Percentiles rank a stretch among this genome's conserved stretches.
Conservation (phyloP, 495 filamentous ascomycete species). For the Podospora appendiculata region DNA sequence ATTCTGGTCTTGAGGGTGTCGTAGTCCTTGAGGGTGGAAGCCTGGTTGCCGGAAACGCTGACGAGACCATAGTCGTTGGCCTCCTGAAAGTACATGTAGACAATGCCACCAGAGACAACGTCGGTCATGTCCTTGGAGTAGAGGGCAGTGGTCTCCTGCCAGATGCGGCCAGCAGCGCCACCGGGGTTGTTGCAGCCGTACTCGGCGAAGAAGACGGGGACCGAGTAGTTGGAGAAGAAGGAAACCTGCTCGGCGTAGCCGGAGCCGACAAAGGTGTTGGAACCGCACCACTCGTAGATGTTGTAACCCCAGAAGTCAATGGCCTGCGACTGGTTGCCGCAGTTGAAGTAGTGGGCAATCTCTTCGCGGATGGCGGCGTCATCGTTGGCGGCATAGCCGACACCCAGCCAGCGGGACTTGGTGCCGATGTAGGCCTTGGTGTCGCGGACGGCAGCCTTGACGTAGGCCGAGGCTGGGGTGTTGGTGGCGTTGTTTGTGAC, state of each 20-base stretch:
- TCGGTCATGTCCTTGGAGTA: conserved; percentile 72
- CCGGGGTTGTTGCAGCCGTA: conserved; percentile 77
- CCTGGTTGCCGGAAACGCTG: conserved; percentile 46
- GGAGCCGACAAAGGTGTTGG: conserved; percentile 62
- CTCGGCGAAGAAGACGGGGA: conserved; percentile 95
- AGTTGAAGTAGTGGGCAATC: conserved; percentile 91
- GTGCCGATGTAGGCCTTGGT: conserved; percentile 84
- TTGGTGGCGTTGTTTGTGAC: conserved; percentile 80
- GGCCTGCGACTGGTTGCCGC: conserved; percentile 51
- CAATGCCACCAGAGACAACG: conserved; percentile 90
- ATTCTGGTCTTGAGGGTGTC: conserved; percentile 64
- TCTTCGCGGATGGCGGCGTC: conserved; percentile 67
- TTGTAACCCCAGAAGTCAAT: conserved; percentile 99
- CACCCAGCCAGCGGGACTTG: conserved; percentile 73
- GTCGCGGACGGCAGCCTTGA: conserved; percentile 94
- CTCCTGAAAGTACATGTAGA: conserved; percentile 97
- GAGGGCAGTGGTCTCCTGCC: conserved; percentile 79
- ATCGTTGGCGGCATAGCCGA: conserved; percentile 94
- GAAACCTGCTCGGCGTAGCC: conserved; percentile 72
- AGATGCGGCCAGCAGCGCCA: conserved; percentile 60
- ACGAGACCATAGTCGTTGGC: conserved; percentile 86
- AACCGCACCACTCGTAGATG: conserved; percentile 96
- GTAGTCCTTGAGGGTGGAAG: conserved; percentile 65
- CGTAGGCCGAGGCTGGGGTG: conserved; percentile 80
- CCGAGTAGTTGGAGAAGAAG: conserved; percentile 79